Percentiles rank a stretch among this genome's conserved stretches.
phyloP scores from a whole-genome alignment of 2,329 filamentous ascomycete species.

The Paraphaeosphaeria sporulosa region DNA sequence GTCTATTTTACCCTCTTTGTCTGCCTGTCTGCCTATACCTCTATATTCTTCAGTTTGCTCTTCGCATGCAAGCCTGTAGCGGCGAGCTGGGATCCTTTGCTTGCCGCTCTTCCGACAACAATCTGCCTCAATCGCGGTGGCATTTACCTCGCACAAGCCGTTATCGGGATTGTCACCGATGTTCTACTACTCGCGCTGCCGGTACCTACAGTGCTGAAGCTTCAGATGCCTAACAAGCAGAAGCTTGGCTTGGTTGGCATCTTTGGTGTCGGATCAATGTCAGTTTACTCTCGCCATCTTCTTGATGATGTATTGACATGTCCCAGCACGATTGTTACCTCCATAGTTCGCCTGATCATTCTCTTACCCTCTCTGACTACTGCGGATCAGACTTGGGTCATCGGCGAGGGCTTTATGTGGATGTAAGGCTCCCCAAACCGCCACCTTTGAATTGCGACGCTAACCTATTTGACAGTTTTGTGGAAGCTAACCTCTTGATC shows the following conservation, averaged over 20 bases:
- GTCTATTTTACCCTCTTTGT: slow-evolving; percentile 5
- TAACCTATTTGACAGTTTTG: not conserved
- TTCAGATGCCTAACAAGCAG: slow-evolving; percentile 25
- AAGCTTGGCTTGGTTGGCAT: slow-evolving; percentile 28
- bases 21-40: not conserved
- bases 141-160: not conserved
- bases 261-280: slow-evolving; percentile 28
- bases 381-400: not conserved
- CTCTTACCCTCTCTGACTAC: not conserved
- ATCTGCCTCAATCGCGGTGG: not conserved
- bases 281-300: not conserved
- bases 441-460: too few species aligned
- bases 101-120: not conserved
- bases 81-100: slow-evolving; percentile 1
- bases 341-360: not conserved
- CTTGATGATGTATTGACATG: not conserved
- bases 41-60: slow-evolving; percentile 5
- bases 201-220: slow-evolving; percentile 27
- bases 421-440: not conserved
- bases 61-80: slow-evolving; percentile 6
- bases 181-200: slow-evolving; percentile 26
- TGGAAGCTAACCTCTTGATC: slow-evolving; percentile 3
- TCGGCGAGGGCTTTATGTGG: not conserved
- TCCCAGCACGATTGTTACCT: not conserved
- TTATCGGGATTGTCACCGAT: slow-evolving; percentile 22